Conservation (phyloP, 352 stramenopile genomes). For the Globisporangium paddicum region DNA sequence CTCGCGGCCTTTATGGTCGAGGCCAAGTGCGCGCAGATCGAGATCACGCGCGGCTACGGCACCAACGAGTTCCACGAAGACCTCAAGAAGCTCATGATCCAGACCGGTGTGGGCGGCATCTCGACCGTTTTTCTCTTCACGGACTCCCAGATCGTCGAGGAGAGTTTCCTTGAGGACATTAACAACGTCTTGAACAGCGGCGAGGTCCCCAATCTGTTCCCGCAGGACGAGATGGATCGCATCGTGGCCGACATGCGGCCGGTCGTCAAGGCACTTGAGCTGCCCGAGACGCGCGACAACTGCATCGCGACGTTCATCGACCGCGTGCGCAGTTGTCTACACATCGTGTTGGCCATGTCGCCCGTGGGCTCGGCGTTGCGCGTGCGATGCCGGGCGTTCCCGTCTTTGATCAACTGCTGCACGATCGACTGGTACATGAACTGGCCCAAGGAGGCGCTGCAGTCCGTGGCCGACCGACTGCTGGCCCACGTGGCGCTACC, state of each 20-base stretch:
- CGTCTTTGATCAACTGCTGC: slow-evolving; percentile 94
- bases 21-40: slow-evolving; percentile 89
- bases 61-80: slow-evolving; percentile 91
- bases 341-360: slow-evolving; percentile 94
- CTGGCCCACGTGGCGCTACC: slow-evolving; percentile 79
- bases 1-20: slow-evolving; percentile 91
- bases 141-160: slow-evolving; percentile 93
- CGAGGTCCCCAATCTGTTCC: slow-evolving; percentile 94
- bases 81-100: slow-evolving; percentile 92
- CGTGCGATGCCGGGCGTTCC: slow-evolving; percentile 91
- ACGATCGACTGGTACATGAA: slow-evolving; percentile 97
- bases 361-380: slow-evolving; percentile 91
- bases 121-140: slow-evolving; percentile 93
- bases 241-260: slow-evolving; percentile 92
- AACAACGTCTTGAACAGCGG: slow-evolving; percentile 97
- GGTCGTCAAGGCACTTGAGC: slow-evolving; percentile 80
- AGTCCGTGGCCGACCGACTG: slow-evolving; percentile 88
- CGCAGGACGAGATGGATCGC: slow-evolving; percentile 91
- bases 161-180: slow-evolving; percentile 95
- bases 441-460: slow-evolving; percentile 90
- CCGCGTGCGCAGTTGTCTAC: slow-evolving; percentile 89
- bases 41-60: slow-evolving; percentile 91
- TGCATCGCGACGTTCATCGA: slow-evolving; percentile 89
- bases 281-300: slow-evolving; percentile 91
- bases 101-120: slow-evolving; percentile 79